Evolutionary conservation across 73 alveolate species (phyloP).

Genomic region (Paramecium biaurelia): DNA sequence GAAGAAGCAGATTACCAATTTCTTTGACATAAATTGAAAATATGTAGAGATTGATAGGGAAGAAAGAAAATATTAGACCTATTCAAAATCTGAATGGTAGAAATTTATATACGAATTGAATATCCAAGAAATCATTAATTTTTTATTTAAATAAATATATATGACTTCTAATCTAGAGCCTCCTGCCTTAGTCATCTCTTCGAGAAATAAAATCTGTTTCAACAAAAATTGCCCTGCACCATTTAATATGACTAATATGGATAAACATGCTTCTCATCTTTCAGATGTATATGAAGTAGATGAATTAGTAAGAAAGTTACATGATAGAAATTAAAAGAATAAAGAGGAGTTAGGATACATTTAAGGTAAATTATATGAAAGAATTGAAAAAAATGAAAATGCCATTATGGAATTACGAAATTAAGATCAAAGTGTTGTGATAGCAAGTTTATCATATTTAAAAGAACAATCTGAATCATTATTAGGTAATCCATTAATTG

Average conservation of each 20-base stretch:
- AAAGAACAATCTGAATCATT: not conserved
- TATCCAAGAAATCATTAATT: not conserved
- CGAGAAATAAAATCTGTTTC: not conserved
- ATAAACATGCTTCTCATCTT: not conserved
- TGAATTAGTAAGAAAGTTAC: not conserved
- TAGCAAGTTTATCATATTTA: not conserved
- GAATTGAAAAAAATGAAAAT: not conserved
- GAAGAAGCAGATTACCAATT: constrained; percentile 12
- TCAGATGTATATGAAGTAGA: not conserved
- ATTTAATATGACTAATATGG: not conserved
- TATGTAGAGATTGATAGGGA: not conserved
- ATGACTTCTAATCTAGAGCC: too few relatives aligned
- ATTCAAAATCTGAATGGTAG: constrained; percentile 22
- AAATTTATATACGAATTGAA: constrained; percentile 24
- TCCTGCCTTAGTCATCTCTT: not conserved
- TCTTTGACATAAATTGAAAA: not conserved
- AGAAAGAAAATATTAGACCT: not conserved
- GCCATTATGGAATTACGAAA: not conserved
- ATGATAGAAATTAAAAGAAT: not conserved
- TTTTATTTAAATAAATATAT: not conserved
- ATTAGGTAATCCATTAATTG: not conserved
- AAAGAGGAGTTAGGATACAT: not conserved
- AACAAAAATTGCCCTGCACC: not conserved
- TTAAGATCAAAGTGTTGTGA: not conserved
- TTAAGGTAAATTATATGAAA: not conserved